Evolutionary conservation across 495 filamentous ascomycete genomes (phyloP).

Genomic region (Paragyromitra xinjiangensis): DNA sequence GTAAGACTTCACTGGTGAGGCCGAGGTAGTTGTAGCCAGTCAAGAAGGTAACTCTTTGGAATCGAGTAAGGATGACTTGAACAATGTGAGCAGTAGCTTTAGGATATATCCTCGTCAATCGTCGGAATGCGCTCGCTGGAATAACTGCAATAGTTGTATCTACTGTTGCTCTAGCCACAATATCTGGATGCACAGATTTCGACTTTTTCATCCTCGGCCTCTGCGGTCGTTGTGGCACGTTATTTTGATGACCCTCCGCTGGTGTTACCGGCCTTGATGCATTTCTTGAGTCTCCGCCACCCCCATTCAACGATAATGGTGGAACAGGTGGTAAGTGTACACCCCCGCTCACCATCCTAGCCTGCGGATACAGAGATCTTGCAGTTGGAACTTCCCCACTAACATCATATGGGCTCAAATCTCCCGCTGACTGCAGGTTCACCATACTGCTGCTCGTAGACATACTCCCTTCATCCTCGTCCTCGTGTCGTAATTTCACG

Average conservation of each 20-base stretch:
- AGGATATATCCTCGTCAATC: slow-evolving; percentile 92
- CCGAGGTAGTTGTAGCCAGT: slow-evolving; percentile 95
- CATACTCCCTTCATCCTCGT: slow-evolving; percentile 66
- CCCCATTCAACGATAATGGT: slow-evolving; percentile 44
- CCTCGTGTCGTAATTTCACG: slow-evolving; percentile 75
- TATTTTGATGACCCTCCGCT: slow-evolving; percentile 39
- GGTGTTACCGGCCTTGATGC: slow-evolving; percentile 57
- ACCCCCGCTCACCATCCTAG: slow-evolving; percentile 28
- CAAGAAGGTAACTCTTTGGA: slow-evolving; percentile 92
- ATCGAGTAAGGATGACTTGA: slow-evolving; percentile 91
- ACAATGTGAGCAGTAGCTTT: slow-evolving; percentile 97
- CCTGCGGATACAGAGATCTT: slow-evolving; percentile 30
- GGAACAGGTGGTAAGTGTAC: slow-evolving; percentile 54
- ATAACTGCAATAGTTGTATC: slow-evolving; percentile 99
- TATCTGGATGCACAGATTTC: slow-evolving; percentile 92
- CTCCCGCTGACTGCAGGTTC: slow-evolving; percentile 47
- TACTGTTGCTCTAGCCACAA: slow-evolving; percentile 93
- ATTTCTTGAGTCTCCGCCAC: slow-evolving; percentile 59
- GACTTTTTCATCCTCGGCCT: slow-evolving; percentile 63
- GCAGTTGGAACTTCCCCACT: slow-evolving; percentile 27
- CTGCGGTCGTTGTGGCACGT: slow-evolving; percentile 55
- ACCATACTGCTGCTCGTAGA: slow-evolving; percentile 61
- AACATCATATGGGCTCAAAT: slow-evolving; percentile 45
- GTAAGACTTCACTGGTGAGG: slow-evolving; percentile 85
- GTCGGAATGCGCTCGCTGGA: slow-evolving; percentile 91